Percentiles rank a stretch among this genome's conserved stretches.
Evolutionary conservation across 202 grass and related monocot genomes (phyloP).

Genomic region (Musa balbisiana): DNA sequence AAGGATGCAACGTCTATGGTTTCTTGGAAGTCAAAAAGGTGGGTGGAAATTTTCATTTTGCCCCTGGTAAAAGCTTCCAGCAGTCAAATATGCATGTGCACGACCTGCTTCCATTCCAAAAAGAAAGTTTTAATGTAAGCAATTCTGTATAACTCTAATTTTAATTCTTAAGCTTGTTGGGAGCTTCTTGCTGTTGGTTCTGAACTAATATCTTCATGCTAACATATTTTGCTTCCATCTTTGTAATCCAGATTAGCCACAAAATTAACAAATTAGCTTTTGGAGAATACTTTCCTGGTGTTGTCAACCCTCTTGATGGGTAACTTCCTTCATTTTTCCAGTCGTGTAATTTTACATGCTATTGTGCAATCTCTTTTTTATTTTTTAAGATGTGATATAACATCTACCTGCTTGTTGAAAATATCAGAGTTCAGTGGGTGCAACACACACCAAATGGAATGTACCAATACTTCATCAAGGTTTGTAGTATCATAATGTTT

Average conservation of each 20-base stretch:
- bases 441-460: conserved; percentile 82
- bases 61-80: conserved; percentile 96
- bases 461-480: conserved; percentile 99
- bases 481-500: conserved; percentile 30
- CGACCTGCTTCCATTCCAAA: conserved; percentile 87
- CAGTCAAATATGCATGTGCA: conserved; percentile 93
- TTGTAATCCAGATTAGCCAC: conserved; percentile 72
- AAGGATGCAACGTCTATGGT: conserved; percentile 98
- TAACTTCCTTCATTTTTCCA: conserved; percentile 34
- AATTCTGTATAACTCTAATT: conserved; percentile 8
- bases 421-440: conserved; percentile 57
- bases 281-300: conserved; percentile 84
- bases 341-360: no score
- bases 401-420: conserved; percentile 18
- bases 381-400: background rate
- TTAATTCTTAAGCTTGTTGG: no score
- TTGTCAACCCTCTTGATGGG: conserved; percentile 86
- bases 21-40: conserved; percentile 91
- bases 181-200: background rate
- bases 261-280: conserved; percentile 84
- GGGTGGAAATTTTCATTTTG: conserved; percentile 98
- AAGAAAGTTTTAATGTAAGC: conserved; percentile 98
- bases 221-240: conserved; percentile 8
- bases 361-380: background rate
- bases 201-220: no score